Evolutionary conservation across 2,329 filamentous ascomycete species (phyloP).

Genomic region (Hansfordia pulvinata): DNA sequence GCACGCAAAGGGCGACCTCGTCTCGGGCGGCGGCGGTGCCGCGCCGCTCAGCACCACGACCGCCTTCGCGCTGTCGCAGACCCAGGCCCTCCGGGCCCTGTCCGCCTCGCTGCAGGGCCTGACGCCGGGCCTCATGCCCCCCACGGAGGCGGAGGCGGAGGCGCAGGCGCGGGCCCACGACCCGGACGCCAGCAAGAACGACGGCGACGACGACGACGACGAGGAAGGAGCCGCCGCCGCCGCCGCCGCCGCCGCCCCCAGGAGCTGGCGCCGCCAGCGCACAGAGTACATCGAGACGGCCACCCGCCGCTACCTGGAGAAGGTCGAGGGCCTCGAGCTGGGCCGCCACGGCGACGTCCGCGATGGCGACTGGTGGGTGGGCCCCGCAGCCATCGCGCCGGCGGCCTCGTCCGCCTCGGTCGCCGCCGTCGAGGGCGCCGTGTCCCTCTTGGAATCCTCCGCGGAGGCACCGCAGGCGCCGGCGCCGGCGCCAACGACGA

Average conservation of each 20-base stretch:
- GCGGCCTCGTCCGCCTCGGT: no score
- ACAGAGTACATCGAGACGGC: constrained; percentile 74
- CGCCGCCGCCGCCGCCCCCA: constrained; percentile 12
- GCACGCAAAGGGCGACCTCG: constrained; percentile 31
- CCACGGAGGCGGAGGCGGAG: constrained; percentile 2
- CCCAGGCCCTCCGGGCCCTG: constrained; percentile 63
- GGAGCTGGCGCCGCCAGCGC: constrained; percentile 55
- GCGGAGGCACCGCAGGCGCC: constrained; percentile 1
- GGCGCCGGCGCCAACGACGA: background rate
- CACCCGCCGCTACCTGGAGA: constrained; percentile 64
- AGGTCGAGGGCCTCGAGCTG: constrained; percentile 51
- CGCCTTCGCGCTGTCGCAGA: constrained; percentile 68
- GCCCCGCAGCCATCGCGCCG: no score
- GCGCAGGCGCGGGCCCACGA: no score
- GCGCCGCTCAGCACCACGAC: constrained; percentile 56
- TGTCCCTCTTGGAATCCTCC: no score
- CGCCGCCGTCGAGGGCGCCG: constrained; percentile 39
- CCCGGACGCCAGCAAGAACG: no score
- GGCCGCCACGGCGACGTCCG: constrained; percentile 46
- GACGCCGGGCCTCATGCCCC: constrained; percentile 41
- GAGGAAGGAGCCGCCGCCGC: constrained; percentile 20
- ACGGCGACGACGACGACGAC: constrained; percentile 8
- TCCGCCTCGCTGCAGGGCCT: constrained; percentile 47
- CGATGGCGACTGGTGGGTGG: constrained; percentile 53
- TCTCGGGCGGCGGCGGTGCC: constrained; percentile 35